A percentile compares a stretch with the other conserved stretches of the same genome.
Conservation (phyloP, 176 grass and related monocot species). For the Oryza meyeriana region DNA sequence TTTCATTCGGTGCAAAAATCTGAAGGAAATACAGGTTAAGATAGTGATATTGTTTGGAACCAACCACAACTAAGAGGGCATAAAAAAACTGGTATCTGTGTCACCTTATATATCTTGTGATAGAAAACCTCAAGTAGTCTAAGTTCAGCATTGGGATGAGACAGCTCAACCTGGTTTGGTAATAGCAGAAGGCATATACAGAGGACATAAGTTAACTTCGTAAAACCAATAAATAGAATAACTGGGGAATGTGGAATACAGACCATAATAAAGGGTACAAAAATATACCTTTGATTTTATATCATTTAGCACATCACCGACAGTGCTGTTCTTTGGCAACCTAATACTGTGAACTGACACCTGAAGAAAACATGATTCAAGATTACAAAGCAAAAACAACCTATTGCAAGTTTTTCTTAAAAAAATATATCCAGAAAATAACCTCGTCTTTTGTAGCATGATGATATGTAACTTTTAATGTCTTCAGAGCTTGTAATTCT, state of each 20-base stretch:
- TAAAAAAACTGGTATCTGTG: constrained; percentile 24
- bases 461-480: constrained; percentile 92
- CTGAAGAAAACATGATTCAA: constrained; percentile 44
- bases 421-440: constrained; percentile 16
- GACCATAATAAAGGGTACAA: constrained; percentile 6
- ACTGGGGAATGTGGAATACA: neutral
- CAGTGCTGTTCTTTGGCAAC: constrained; percentile 92
- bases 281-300: constrained; percentile 79
- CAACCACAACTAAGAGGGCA: constrained; percentile 6
- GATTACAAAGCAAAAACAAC: neutral
- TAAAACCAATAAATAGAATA: neutral
- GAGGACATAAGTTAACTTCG: neutral
- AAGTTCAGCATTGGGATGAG: constrained; percentile 78
- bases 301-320: constrained; percentile 86
- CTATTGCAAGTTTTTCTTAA: neutral
- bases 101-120: constrained; percentile 99
- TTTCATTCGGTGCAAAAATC: constrained; percentile 80
- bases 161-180: constrained; percentile 70
- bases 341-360: constrained; percentile 93
- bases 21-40: constrained; percentile 50
- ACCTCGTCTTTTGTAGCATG: constrained; percentile 93
- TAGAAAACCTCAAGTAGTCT: constrained; percentile 98
- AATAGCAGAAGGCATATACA: constrained; percentile 22
- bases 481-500: constrained; percentile 96
- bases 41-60: neutral